Base-by-base conservation (phyloP, 345 rosid species). In the Xanthoceras sorbifolium region DNA sequence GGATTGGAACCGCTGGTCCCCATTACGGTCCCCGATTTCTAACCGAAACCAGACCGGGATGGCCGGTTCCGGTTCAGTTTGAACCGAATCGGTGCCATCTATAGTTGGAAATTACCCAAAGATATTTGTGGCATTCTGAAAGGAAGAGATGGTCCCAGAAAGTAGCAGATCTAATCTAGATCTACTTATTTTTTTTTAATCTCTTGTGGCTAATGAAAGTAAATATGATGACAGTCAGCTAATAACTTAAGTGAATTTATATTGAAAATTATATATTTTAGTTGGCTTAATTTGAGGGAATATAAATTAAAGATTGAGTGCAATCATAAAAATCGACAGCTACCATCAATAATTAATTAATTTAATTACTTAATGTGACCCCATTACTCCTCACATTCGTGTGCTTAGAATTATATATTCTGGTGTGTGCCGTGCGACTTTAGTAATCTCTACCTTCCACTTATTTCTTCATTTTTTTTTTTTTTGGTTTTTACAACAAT, bases 291-390 rank as follows among this genome's bases (percentile, higher is more conserved):
- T 48, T 48, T 17, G 11, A 48, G n/a, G n/a, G 54, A 14, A 17
- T 15, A 48, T 48, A 48, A 4, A 15, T n/a, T 18, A 48, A 0
- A 17, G 54, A 48, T 5, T 48, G 18, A 54, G 60, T n/a, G 31
- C 31, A 80, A 59, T 80, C 78, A 76, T 72, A 11, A 50, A 28
- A 67, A 20, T 28, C 67, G 73, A 44, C 79, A 76, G 72, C 76
- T 18, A 29, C 23, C 67, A 15, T 55, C 4, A 20, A 52, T 12
- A 25, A 65, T 20, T 54, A 63, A 55, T 55, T 22, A 55, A 20
- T 55, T 54, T 0, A 54, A 55, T 22, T 55, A 22, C 9, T 55
- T 55, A 70, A 64, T 25, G 26, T 34, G 26, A 34, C 54, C 62
- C 63, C 62, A 48, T 20, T 48, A 70, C 61, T 8, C 32, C 9